These are phyloP conservation scores for Zasmidium angulare DNA, from an alignment of 2,329 filamentous ascomycete species.

Conservation along the genomic window DNA sequence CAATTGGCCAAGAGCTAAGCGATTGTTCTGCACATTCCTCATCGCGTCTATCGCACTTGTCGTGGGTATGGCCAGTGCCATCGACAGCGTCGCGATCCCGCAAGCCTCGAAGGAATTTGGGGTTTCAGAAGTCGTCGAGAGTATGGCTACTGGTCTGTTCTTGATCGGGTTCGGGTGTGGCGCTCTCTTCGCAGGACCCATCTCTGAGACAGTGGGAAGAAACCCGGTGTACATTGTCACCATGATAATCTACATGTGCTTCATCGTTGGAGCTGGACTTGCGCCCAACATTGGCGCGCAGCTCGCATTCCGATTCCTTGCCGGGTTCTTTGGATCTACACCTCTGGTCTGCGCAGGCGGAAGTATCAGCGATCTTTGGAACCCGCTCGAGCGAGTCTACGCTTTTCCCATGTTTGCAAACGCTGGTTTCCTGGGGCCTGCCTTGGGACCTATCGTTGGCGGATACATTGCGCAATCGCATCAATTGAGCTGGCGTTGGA, in stretches of 20 bases:
- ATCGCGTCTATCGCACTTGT: constrained; percentile 49
- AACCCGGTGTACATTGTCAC: constrained; percentile 52
- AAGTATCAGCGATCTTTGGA: constrained; percentile 34
- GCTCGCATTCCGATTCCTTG: constrained; percentile 51
- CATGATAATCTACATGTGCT: constrained; percentile 49
- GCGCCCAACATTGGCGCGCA: constrained; percentile 49
- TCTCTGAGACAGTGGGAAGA: constrained; percentile 46
- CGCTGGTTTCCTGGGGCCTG: constrained; percentile 42
- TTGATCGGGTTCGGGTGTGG: constrained; percentile 47
- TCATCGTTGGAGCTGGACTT: constrained; percentile 50
- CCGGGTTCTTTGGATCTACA: constrained; percentile 50
- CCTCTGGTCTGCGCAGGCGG: constrained; percentile 49
- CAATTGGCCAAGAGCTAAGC: constrained; percentile 35
- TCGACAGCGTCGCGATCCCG: constrained; percentile 51
- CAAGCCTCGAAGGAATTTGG: constrained; percentile 48
- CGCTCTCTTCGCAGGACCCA: constrained; percentile 49
- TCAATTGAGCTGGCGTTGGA: constrained; percentile 47
- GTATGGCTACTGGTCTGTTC: constrained; percentile 48
- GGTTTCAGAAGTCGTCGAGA: constrained; percentile 53
- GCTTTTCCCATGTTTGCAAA: constrained; percentile 53
- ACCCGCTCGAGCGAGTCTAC: constrained; percentile 36
- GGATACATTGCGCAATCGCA: constrained; percentile 43
- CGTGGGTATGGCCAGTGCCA: constrained; percentile 53
- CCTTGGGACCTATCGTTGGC: constrained; percentile 47
- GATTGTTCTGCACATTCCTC: constrained; percentile 36